Conservation (phyloP, 148 eudicot genomes). For the Tetragonia tetragonoides region DNA sequence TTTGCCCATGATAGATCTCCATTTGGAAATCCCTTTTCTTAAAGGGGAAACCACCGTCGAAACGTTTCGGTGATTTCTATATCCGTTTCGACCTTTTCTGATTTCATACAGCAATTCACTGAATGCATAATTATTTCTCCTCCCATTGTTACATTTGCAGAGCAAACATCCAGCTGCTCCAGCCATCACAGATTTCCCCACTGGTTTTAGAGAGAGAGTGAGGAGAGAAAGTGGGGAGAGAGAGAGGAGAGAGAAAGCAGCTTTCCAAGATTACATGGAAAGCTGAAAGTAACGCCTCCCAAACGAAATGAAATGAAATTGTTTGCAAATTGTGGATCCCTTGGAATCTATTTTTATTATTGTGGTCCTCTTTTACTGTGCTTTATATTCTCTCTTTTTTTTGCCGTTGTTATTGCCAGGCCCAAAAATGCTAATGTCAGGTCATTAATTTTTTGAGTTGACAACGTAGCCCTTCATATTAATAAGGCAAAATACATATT, state of each 20-base stretch:
- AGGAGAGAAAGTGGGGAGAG: slow-evolving; percentile 18
- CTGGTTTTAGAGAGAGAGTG: slow-evolving; percentile 14
- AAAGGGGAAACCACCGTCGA: slow-evolving; percentile 9
- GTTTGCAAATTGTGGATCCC: slow-evolving; percentile 6
- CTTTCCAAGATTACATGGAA: slow-evolving; percentile 20
- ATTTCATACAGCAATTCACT: slow-evolving; percentile 23
- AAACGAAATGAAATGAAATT: not conserved
- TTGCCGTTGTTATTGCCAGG: no score
- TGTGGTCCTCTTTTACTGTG: slow-evolving; percentile 9
- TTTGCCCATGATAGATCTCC: slow-evolving; percentile 34
- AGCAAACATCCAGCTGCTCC: slow-evolving; percentile 28
- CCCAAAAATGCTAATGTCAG: no score
- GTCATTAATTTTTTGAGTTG: no score
- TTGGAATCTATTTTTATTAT: not conserved
- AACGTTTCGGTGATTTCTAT: slow-evolving; percentile 29
- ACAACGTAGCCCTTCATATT: no score
- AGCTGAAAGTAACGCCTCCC: slow-evolving; percentile 11
- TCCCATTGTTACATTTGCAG: slow-evolving; percentile 35
- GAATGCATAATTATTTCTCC: slow-evolving; percentile 21
- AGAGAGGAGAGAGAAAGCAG: not conserved
- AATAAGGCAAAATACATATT: no score
- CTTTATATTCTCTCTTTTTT: not conserved
- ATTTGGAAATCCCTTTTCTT: slow-evolving; percentile 21
- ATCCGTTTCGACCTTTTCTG: slow-evolving; percentile 22
- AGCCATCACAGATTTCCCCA: slow-evolving; percentile 27